Evolutionary conservation across 345 rosid species (phyloP).

Genomic region (Populus deltoides): DNA sequence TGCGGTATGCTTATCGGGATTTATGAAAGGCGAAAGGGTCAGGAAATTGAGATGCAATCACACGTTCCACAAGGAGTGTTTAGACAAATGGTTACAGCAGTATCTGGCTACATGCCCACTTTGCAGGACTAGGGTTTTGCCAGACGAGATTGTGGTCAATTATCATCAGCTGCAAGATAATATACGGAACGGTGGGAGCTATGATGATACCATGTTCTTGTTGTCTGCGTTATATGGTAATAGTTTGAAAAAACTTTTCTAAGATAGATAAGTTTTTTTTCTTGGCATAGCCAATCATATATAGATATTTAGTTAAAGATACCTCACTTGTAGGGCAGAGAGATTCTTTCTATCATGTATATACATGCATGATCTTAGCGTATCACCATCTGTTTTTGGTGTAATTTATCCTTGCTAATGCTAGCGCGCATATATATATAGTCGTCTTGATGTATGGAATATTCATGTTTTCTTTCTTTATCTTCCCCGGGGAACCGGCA

Average conservation of each 20-base stretch:
- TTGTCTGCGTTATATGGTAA: slow-evolving; percentile 37
- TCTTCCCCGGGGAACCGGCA: not conserved
- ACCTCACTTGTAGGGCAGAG: not conserved
- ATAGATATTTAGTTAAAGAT: not conserved
- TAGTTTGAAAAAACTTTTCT: slow-evolving; percentile 21
- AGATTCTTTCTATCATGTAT: not conserved
- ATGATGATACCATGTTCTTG: slow-evolving; percentile 40
- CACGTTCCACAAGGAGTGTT: slow-evolving; percentile 47
- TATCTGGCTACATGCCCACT: slow-evolving; percentile 49
- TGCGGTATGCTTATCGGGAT: slow-evolving; percentile 41
- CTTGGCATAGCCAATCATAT: not conserved
- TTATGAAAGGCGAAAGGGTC: slow-evolving; percentile 40
- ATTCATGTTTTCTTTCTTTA: not conserved
- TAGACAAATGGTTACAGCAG: slow-evolving; percentile 48
- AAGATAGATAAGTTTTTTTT: not conserved
- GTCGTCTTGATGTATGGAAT: not conserved
- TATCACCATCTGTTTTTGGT: not conserved
- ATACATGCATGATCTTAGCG: not conserved
- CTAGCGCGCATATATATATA: no score
- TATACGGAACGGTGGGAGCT: slow-evolving; percentile 30
- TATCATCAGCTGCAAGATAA: slow-evolving; percentile 21
- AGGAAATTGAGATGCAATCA: slow-evolving; percentile 44
- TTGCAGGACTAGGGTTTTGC: slow-evolving; percentile 45
- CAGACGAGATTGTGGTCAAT: slow-evolving; percentile 38
- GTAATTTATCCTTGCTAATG: not conserved